Evolutionary conservation across 2,329 filamentous ascomycete genomes (phyloP), one percentile per base, ranked within the genome.

Genomic region (Talaromyces sp.): DNA sequence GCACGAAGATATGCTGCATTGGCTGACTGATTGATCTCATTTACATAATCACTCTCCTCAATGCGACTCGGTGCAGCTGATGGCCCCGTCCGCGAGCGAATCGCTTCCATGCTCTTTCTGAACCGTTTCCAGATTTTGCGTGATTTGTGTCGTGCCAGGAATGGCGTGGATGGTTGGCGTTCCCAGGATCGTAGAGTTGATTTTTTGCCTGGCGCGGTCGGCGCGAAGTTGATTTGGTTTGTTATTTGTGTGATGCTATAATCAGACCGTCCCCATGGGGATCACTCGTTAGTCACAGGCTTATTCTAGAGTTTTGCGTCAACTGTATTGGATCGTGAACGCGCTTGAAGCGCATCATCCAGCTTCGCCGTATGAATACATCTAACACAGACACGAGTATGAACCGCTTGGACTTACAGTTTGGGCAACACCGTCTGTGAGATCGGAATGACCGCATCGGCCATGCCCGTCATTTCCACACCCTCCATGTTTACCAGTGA

Each of bases 111-210:
- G 3, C 74, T 75, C 7, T 73, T 70, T 33, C 73, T 73, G 65
- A 81, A 75, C 57, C 80, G 76, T 68, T 81, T 82, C 80, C 80
- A 82, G 63, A 82, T 72, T 64, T 80, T 82, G 58, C 77, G 78
- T 45, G 78, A 73, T 47, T 77, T 78, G 47, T 76, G 72, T 11
- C 78, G 77, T 14, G 75, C 69, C 43, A 74, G 67, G 58, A 78
- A 77, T 3, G 79, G 75, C 6, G 77, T 79, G 3, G 79, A 76
- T 19, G 79, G 79, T 63, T 77, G 77, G 65, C 80, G 79, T 63
- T 82, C 79, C 80, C 80, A 82, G 65, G 78, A 68, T 64, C 77
- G 78, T 35, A 78, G 78, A 41, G 72, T 66, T 37, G 72, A 70
- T 54, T 70, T 73, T n/a, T 71, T 65, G 37, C 71, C 70, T 41